These are phyloP conservation scores for Striga asiatica DNA, from an alignment of 257 asterid genomes.

Conservation along the genomic window DNA sequence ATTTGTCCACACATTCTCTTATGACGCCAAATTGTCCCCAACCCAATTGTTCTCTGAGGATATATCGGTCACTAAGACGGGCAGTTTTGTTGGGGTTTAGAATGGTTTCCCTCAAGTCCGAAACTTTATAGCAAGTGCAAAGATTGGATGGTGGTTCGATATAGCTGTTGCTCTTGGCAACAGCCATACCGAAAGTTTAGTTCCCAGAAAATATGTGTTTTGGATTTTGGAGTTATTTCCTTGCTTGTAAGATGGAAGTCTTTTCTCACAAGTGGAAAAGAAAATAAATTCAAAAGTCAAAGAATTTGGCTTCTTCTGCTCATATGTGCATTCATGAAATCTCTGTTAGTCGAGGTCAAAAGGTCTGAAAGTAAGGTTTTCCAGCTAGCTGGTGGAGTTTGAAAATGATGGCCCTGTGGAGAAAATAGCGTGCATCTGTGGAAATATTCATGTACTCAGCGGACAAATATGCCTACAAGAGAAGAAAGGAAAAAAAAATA, in stretches of 20 bases:
- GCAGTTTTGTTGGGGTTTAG: constrained; percentile 31
- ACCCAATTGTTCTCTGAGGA: constrained; percentile 60
- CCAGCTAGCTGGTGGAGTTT: constrained; percentile 13
- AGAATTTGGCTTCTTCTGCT: constrained; percentile 16
- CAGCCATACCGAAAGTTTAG: constrained; percentile 56
- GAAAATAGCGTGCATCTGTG: background rate
- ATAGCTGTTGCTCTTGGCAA: constrained; percentile 47
- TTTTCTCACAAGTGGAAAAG: background rate
- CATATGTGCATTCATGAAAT: background rate
- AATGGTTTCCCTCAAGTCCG: constrained; percentile 39
- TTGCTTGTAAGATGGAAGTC: background rate
- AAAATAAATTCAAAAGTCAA: constrained; percentile 28
- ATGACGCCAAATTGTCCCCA: constrained; percentile 79
- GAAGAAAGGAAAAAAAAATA: too few species aligned
- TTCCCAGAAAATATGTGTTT: constrained; percentile 9
- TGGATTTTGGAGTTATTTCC: background rate
- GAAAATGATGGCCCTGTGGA: constrained; percentile 18
- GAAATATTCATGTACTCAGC: too few species aligned
- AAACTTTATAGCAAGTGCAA: constrained; percentile 40
- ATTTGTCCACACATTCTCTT: constrained; percentile 51
- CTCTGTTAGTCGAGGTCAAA: constrained; percentile 21
- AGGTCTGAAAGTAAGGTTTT: constrained; percentile 19
- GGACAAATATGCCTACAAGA: too few species aligned
- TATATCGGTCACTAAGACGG: constrained; percentile 36
- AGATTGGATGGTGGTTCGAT: constrained; percentile 22